A percentile compares a stretch with the other conserved stretches of the same genome.
phyloP scores from a whole-genome alignment of 768 basidiomycete species.

The Candolleomyces eurysporus region DNA sequence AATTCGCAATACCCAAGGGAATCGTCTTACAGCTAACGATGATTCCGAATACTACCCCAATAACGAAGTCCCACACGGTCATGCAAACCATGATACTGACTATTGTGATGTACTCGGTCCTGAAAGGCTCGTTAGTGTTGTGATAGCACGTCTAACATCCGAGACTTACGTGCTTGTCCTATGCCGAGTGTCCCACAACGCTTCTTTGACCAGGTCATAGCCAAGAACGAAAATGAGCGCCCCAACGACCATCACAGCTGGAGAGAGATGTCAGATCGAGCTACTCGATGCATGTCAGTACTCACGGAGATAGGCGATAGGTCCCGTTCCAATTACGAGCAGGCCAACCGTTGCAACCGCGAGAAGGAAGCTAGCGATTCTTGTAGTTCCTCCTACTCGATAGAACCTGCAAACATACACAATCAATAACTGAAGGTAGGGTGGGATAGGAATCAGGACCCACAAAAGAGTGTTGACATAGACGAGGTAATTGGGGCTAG shows the following conservation, averaged over 20 bases:
- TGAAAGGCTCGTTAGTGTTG: conserved; percentile 20
- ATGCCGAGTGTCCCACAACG: conserved; percentile 92
- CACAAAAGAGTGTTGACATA: conserved; percentile 85
- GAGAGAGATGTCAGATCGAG: not conserved
- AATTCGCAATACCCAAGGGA: too few relatives aligned
- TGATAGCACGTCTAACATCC: not conserved
- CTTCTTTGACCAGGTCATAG: conserved; percentile 92
- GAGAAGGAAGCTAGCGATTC: conserved; percentile 83
- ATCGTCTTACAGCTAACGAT: conserved; percentile 69
- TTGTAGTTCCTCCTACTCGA: conserved; percentile 87
- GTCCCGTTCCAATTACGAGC: conserved; percentile 79
- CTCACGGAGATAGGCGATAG: conserved; percentile 91
- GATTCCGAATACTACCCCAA: conserved; percentile 90
- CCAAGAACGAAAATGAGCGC: conserved; percentile 94
- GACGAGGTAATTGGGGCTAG: conserved; percentile 80
- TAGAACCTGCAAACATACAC: conserved; percentile 61
- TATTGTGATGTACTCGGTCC: conserved; percentile 81
- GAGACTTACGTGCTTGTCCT: conserved; percentile 68
- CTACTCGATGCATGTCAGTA: conserved; percentile 10
- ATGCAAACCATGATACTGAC: conserved; percentile 86
- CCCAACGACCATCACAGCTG: conserved; percentile 76
- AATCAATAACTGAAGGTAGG: not conserved
- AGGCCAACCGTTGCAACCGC: conserved; percentile 70
- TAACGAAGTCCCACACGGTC: conserved; percentile 94
- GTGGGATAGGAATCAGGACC: not conserved